These are phyloP conservation scores for Didymella keratinophila DNA, from an alignment of 2,329 filamentous ascomycete genomes.

Conservation along the genomic window DNA sequence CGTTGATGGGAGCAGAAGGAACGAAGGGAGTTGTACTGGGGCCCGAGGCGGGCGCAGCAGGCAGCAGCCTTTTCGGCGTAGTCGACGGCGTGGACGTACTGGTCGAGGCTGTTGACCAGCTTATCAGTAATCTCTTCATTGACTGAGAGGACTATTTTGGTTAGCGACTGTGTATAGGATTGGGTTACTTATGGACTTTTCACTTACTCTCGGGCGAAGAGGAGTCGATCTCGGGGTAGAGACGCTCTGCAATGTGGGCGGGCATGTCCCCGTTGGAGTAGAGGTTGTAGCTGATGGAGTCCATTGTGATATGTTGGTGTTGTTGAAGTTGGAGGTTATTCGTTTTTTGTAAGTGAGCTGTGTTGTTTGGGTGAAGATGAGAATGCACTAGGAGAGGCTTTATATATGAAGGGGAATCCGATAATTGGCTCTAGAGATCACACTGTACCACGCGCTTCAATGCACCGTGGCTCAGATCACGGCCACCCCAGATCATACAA, in stretches of 20 bases:
- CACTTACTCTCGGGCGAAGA: background rate
- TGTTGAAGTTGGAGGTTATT: background rate
- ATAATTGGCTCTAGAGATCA: background rate
- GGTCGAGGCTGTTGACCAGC: background rate
- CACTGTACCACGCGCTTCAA: background rate
- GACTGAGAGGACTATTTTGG: background rate
- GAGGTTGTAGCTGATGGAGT: background rate
- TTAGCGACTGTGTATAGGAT: background rate
- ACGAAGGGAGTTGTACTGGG: no score
- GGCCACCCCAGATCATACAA: no score
- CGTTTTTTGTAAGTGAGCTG: background rate
- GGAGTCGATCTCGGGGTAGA: background rate
- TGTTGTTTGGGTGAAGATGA: background rate
- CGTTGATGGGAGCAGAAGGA: no score
- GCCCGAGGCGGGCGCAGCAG: no score
- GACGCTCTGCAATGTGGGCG: background rate
- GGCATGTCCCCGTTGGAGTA: background rate
- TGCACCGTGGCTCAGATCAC: background rate
- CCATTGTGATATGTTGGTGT: background rate
- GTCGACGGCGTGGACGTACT: background rate
- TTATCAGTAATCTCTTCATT: background rate
- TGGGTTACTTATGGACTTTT: background rate
- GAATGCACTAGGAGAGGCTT: background rate
- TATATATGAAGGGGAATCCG: background rate
- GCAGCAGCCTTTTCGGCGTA: no score